Conservation (phyloP, 148 eudicot species). For the Tetragonia tetragonoides region DNA sequence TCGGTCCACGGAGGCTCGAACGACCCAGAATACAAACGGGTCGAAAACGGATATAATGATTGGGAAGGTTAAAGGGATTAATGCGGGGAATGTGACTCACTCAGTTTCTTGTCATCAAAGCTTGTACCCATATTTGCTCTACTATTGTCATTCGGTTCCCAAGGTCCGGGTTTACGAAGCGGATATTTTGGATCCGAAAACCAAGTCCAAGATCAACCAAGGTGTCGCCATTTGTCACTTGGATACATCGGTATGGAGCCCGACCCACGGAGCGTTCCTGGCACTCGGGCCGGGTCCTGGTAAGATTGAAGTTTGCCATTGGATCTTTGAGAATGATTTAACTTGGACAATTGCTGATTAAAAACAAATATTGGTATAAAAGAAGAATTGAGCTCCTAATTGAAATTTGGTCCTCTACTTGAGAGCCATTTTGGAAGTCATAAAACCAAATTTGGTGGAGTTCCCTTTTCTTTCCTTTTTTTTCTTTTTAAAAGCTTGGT, state of each 20-base stretch:
- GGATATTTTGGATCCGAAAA: conserved; percentile 58
- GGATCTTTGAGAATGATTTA: conserved; percentile 93
- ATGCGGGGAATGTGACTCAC: conserved; percentile 67
- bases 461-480: neutral
- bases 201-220: conserved; percentile 60
- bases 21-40: conserved; percentile 51
- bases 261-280: conserved; percentile 74
- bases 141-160: conserved; percentile 86
- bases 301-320: conserved; percentile 86
- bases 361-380: neutral
- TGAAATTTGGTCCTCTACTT: conserved; percentile 21
- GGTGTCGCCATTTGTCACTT: conserved; percentile 86
- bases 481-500: conserved; percentile 13
- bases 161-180: conserved; percentile 85
- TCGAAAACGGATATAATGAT: conserved; percentile 47
- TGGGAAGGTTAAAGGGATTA: conserved; percentile 62
- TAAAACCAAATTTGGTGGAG: neutral
- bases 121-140: conserved; percentile 70
- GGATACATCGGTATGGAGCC: conserved; percentile 80
- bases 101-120: conserved; percentile 88
- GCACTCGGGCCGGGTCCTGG: conserved; percentile 81
- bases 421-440: conserved; percentile 22
- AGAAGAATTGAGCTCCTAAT: neutral
- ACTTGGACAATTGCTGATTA: conserved; percentile 71
- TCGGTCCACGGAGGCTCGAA: conserved; percentile 49